phyloP scores from a whole-genome alignment of 2,329 filamentous ascomycete species.

The Pseudogymnoascus sp. region DNA sequence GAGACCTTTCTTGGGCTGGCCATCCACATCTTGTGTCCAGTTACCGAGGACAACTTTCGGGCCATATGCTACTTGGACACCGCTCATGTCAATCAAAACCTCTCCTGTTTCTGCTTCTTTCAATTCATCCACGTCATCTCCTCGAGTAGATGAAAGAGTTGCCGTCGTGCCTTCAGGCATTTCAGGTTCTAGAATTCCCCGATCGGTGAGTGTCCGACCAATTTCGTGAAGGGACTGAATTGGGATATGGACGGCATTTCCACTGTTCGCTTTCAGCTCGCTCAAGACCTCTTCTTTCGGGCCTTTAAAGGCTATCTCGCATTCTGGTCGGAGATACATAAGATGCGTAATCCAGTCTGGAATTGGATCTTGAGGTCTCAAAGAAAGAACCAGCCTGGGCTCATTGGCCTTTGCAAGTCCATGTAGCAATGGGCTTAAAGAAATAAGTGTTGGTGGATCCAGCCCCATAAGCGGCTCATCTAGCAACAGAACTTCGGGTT shows the following conservation, averaged over 20 bases:
- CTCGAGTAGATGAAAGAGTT: background rate
- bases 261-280: constrained; percentile 41
- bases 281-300: constrained; percentile 53
- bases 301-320: constrained; percentile 58
- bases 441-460: constrained; percentile 70
- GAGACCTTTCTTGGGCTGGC: constrained; percentile 50
- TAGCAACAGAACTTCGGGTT: constrained; percentile 72
- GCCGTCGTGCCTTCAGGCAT: background rate
- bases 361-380: constrained; percentile 76
- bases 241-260: constrained; percentile 23
- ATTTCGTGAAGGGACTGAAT: constrained; percentile 24
- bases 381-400: constrained; percentile 66
- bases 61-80: constrained; percentile 74
- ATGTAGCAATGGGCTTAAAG: constrained; percentile 62
- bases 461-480: constrained; percentile 97
- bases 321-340: constrained; percentile 59
- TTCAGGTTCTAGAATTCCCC: constrained; percentile 21
- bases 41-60: constrained; percentile 69
- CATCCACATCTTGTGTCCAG: constrained; percentile 56
- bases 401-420: constrained; percentile 55
- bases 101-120: constrained; percentile 34
- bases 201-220: constrained; percentile 22
- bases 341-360: constrained; percentile 88
- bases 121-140: background rate
- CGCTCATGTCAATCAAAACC: constrained; percentile 75